These are phyloP conservation scores for Arachnomyces sp. DNA, from an alignment of 2,329 filamentous ascomycete species.

Conservation along the genomic window DNA sequence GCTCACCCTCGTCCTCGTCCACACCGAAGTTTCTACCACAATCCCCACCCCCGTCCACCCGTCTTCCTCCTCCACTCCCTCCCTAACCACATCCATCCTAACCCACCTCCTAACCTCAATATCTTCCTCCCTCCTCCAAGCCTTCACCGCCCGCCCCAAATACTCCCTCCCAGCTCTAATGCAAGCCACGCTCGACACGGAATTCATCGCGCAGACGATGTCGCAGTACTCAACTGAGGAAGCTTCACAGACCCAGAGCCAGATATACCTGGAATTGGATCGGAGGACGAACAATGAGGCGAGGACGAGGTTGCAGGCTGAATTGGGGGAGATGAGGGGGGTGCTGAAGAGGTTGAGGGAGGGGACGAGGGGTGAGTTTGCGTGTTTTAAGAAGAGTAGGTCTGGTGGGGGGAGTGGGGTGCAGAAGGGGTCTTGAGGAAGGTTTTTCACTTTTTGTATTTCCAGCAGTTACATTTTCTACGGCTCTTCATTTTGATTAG, in stretches of 20 bases:
- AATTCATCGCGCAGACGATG: constrained; percentile 91
- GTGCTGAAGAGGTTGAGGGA: constrained; percentile 78
- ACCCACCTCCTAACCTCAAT: constrained; percentile 79
- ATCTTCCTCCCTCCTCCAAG: constrained; percentile 68
- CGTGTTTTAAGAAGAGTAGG: constrained; percentile 66
- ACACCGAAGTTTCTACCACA: constrained; percentile 79
- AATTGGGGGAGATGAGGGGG: constrained; percentile 80
- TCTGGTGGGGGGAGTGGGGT: constrained; percentile 9
- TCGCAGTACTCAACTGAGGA: constrained; percentile 80
- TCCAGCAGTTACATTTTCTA: no score
- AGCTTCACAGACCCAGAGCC: constrained; percentile 71
- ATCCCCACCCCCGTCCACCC: constrained; percentile 56
- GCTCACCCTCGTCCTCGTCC: constrained; percentile 77
- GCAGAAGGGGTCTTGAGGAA: no score
- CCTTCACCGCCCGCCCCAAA: constrained; percentile 58
- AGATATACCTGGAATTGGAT: constrained; percentile 89
- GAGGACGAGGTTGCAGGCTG: constrained; percentile 67
- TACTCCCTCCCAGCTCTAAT: constrained; percentile 79
- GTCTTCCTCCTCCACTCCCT: constrained; percentile 66
- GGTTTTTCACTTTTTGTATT: no score
- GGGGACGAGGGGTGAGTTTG: constrained; percentile 74
- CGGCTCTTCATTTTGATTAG: no score
- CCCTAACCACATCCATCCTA: constrained; percentile 71
- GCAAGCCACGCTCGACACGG: constrained; percentile 94
- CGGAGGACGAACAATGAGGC: constrained; percentile 81